Evolutionary conservation across 352 stramenopile species (phyloP).

Genomic region (Peronospora destructor): DNA sequence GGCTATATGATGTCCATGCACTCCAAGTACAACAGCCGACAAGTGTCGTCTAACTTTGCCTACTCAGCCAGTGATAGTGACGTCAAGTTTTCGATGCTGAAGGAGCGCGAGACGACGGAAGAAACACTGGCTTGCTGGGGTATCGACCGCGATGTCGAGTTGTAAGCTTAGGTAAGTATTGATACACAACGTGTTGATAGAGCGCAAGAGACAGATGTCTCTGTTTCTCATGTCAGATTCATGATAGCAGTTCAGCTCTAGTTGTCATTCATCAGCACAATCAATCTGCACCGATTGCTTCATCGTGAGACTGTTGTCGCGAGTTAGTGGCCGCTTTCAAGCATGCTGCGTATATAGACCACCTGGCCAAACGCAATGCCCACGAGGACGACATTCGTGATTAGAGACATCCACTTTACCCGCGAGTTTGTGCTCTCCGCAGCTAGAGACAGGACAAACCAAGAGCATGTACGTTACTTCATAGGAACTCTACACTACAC

Average conservation of each 20-base stretch:
- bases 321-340: conserved; percentile 64
- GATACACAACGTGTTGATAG: not conserved
- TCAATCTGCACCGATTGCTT: not conserved
- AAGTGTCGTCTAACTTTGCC: conserved; percentile 57
- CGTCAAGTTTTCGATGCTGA: conserved; percentile 54
- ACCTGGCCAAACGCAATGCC: conserved; percentile 74
- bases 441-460: conserved; percentile 28
- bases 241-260: conserved; percentile 5
- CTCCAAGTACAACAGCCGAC: conserved; percentile 85
- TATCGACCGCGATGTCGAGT: conserved; percentile 34
- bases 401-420: conserved; percentile 78
- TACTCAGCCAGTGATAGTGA: conserved; percentile 31
- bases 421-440: conserved; percentile 70
- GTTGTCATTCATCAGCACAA: conserved; percentile 2
- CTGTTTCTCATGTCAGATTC: conserved; percentile 17
- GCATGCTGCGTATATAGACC: conserved; percentile 77
- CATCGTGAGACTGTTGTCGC: not conserved
- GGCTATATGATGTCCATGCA: conserved; percentile 86
- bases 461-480: not conserved
- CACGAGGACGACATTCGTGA: conserved; percentile 74
- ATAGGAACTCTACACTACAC: not conserved
- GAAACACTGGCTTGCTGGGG: conserved; percentile 72
- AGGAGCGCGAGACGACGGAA: conserved; percentile 56
- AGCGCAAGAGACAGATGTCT: conserved; percentile 10
- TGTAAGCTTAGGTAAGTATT: conserved; percentile 11